Evolutionary conservation across 2,329 filamentous ascomycete species (phyloP), one percentile per base, ranked within the genome.

Genomic region (Ophiostoma pallidulum): DNA sequence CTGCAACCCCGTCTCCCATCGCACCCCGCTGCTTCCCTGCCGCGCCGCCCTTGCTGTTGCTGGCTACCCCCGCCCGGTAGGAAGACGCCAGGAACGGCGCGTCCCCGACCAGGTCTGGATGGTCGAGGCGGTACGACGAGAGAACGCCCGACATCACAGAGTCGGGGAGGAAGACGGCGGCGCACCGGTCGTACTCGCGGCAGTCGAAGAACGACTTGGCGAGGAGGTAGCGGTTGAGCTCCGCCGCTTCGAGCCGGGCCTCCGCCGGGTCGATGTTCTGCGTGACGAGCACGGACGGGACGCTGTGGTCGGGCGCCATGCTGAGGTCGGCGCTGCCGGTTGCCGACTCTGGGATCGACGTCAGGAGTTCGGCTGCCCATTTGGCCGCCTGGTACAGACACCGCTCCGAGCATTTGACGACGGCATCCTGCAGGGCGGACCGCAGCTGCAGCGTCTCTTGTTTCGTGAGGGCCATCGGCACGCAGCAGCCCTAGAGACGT

Each of bases 121-220:
- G 53, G 57, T 61, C 64, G 8, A 68, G 64, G 8, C 66, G 62
- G 43, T 66, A 69, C 6, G 80, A 66, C 28, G 71, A 66, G 5
- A 85, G 64, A 38, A 86, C 71, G 51, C 80, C 77, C 26, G 83
- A 75, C n/a, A 87, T 74, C 29, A 86, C 72, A n/a, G 82, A 77
- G 53, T 87, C 78, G n/a, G 87, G 86, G 2, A 94, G 73, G 60
- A 94, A 94, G 33, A 94, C 84, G 44, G 87, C 85, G 26, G 91
- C 86, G 63, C 91, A 96, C 54, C 92, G 86, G 61, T 97, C 91
- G 59, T 84, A 97, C 63, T 98, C 92, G 56, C 87, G 84, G 58
- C 89, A 95, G 64, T 97, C 91, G 62, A 97, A 97, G 56, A 94
- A 84, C 0, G 91, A 85, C 64, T 96, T 96, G 45, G 92, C 91